Percentiles rank a stretch among this genome's conserved stretches.
Evolutionary conservation across 495 filamentous ascomycete species (phyloP).

Genomic region (Podospora tetraspora): DNA sequence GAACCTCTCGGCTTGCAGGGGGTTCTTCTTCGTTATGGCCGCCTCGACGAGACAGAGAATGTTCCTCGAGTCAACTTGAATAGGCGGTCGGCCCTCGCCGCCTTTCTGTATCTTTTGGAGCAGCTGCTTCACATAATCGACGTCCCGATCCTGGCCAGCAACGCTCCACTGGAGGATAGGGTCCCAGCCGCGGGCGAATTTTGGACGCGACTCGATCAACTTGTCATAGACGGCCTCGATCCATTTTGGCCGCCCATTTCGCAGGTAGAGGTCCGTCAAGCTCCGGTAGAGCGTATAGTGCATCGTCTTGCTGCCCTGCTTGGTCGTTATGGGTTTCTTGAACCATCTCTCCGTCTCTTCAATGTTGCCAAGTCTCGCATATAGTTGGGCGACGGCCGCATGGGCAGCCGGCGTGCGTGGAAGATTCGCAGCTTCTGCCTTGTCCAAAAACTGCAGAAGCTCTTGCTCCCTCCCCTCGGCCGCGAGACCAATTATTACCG

Average conservation of each 20-base stretch:
- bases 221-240: conserved; percentile 57
- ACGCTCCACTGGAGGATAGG: conserved; percentile 72
- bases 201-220: conserved; percentile 44
- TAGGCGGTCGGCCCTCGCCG: conserved; percentile 37
- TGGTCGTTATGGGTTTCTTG: conserved; percentile 45
- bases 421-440: conserved; percentile 30
- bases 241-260: conserved; percentile 57
- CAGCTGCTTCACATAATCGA: conserved; percentile 65
- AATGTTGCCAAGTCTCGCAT: conserved; percentile 44
- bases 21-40: conserved; percentile 63
- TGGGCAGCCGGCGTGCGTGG: conserved; percentile 38
- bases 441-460: conserved; percentile 39
- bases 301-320: conserved; percentile 34
- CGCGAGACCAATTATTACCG: not conserved
- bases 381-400: conserved; percentile 48
- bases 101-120: conserved; percentile 50
- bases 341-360: conserved; percentile 60
- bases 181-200: conserved; percentile 55
- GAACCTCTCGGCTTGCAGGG: conserved; percentile 69
- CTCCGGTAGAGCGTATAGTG: conserved; percentile 41
- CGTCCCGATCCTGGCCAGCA: conserved; percentile 57
- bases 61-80: conserved; percentile 58
- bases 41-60: conserved; percentile 72
- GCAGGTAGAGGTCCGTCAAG: conserved; percentile 45
- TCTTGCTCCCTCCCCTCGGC: conserved; percentile 35